Evolutionary conservation across 768 basidiomycete genomes (phyloP).

Genomic region (Boletus insuetus): DNA sequence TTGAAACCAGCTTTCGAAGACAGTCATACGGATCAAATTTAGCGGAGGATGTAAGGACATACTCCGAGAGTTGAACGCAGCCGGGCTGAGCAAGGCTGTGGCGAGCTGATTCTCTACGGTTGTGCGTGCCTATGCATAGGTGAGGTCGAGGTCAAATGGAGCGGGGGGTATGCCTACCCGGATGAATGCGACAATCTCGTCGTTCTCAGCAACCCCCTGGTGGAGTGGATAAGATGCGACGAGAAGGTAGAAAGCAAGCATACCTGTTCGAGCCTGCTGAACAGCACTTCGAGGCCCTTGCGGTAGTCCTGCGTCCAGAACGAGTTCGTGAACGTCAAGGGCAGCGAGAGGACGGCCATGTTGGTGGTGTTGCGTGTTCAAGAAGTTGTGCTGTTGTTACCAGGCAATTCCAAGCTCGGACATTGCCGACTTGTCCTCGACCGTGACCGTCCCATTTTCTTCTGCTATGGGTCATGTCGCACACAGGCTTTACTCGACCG

Average conservation of each 20-base stretch:
- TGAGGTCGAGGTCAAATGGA: slow-evolving; percentile 3
- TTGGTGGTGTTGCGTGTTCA: slow-evolving; percentile 11
- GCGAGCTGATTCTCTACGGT: slow-evolving; percentile 67
- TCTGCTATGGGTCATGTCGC: slow-evolving; percentile 57
- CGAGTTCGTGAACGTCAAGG: slow-evolving; percentile 85
- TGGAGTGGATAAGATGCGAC: slow-evolving; percentile 13
- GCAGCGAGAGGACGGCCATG: slow-evolving; percentile 89
- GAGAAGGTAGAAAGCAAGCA: slow-evolving; percentile 12
- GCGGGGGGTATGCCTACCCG: slow-evolving; percentile 49
- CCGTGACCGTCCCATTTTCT: slow-evolving; percentile 22
- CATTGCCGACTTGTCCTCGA: slow-evolving; percentile 32
- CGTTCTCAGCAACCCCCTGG: slow-evolving; percentile 80
- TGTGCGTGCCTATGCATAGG: slow-evolving; percentile 61
- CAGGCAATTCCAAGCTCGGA: slow-evolving; percentile 11
- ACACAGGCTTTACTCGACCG: slow-evolving; percentile 49
- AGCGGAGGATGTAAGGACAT: slow-evolving; percentile 9
- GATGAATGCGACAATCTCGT: slow-evolving; percentile 80
- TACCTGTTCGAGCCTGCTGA: slow-evolving; percentile 76
- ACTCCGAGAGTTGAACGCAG: slow-evolving; percentile 51
- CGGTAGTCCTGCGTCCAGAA: slow-evolving; percentile 95
- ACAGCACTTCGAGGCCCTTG: slow-evolving; percentile 76
- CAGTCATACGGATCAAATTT: slow-evolving; percentile 4
- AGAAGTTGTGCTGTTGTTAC: background rate
- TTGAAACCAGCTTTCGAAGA: slow-evolving; percentile 59
- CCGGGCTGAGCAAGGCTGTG: slow-evolving; percentile 50